Conservation (phyloP, 1,139 yeast species). For the Candida dubliniensis region DNA sequence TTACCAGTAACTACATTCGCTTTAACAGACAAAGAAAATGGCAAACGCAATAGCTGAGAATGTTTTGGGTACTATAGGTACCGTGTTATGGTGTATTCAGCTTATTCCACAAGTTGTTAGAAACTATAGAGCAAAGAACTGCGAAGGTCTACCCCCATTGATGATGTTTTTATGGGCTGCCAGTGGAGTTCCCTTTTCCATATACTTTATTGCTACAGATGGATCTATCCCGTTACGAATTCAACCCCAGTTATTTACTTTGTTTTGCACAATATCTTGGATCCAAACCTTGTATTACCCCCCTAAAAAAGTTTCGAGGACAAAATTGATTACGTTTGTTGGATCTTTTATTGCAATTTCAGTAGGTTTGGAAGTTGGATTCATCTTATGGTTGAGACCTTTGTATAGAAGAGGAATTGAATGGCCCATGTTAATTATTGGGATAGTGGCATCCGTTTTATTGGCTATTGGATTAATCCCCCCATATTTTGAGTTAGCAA, state of each 20-base stretch:
- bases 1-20: background rate
- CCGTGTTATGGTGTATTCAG: conserved; percentile 90
- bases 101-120: conserved; percentile 78
- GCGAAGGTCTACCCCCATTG: conserved; percentile 79
- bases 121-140: conserved; percentile 72
- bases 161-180: conserved; percentile 87
- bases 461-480: conserved; percentile 81
- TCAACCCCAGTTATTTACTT: conserved; percentile 83
- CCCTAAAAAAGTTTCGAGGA: conserved; percentile 48
- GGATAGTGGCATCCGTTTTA: conserved; percentile 73
- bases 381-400: conserved; percentile 69
- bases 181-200: conserved; percentile 81
- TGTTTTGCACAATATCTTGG: conserved; percentile 70
- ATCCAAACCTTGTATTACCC: conserved; percentile 80
- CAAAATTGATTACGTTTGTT: conserved; percentile 39
- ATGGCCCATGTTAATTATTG: conserved; percentile 82
- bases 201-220: conserved; percentile 71
- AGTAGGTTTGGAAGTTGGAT: conserved; percentile 67
- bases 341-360: conserved; percentile 41
- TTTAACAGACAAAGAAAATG: conserved; percentile 13
- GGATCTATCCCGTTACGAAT: conserved; percentile 76
- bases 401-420: conserved; percentile 56
- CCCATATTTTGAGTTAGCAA: conserved; percentile 81
- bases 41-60: conserved; percentile 55
- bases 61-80: conserved; percentile 85